Percentiles rank a stretch among this genome's conserved stretches.
Conservation (phyloP, 306 rosid genomes). For the Acacia melanoxylon region DNA sequence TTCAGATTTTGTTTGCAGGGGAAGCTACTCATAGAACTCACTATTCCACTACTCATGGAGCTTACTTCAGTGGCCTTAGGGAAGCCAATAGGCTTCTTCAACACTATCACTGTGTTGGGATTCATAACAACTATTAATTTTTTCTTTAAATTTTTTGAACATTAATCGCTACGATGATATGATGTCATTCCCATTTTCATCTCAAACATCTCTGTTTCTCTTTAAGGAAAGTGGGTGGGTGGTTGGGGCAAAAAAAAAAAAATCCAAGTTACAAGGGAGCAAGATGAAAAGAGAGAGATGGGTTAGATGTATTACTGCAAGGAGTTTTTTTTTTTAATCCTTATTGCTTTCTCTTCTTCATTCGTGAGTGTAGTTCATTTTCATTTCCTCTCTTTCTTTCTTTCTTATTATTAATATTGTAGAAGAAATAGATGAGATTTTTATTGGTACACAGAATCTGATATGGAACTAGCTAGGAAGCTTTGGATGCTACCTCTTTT, state of each 20-base stretch:
- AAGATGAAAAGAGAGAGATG: conserved; percentile 35
- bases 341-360: not conserved
- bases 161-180: conserved; percentile 48
- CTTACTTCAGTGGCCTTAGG: conserved; percentile 94
- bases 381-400: not conserved
- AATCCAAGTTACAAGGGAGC: conserved; percentile 30
- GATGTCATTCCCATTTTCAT: conserved; percentile 51
- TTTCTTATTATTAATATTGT: not conserved
- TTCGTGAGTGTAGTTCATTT: not conserved
- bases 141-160: not conserved
- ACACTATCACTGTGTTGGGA: conserved; percentile 71
- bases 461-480: not conserved
- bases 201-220: conserved; percentile 50
- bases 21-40: conserved; percentile 99
- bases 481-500: not conserved
- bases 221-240: conserved; percentile 45
- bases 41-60: conserved; percentile 99
- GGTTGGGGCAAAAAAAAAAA: conserved; percentile 19
- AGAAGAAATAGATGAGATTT: not conserved
- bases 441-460: not conserved
- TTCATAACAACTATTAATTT: conserved; percentile 39
- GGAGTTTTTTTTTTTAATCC: not conserved
- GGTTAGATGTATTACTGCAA: not conserved
- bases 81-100: conserved; percentile 95
- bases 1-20: conserved; percentile 93